Base-by-base conservation (phyloP, 2,329 filamentous ascomycete genomes). In the Cercospora nicotianae region DNA sequence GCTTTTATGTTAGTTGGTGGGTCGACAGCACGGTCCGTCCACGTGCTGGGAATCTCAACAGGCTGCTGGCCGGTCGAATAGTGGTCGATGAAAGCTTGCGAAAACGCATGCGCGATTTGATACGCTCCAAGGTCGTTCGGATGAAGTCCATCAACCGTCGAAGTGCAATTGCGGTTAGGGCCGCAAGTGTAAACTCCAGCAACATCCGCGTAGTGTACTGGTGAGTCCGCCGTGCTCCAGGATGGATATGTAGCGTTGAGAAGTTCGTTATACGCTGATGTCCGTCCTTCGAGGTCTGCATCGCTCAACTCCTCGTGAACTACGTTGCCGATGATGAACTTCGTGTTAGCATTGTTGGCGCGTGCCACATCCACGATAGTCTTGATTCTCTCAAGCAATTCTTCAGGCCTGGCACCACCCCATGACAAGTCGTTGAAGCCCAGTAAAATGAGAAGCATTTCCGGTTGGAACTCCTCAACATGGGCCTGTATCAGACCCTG, bases 61-160 rank as follows among this genome's bases (percentile, higher is more conserved):
- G 61, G 65, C 28, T 36, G 16, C 20, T 64, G 26, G 13, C 65
- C 65, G 3, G 64, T 53, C 3, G 65, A 58, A 55, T 64, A 67
- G 30, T 67, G 36, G 20, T 64, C 61, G 30, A 67, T 58, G n/a
- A 67, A 39, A 12, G 53, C 39, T 45, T 67, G 64, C 8, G 77
- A 75, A 71, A 83, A 83, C 9, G 80, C 81, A 53, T 76, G 71
- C 2, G 81, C 80, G 61, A 83, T 80, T 64, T 83, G 75, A 68
- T 75, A 81, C 60, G 83, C 81, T 16, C 81, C 81, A 1, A 78
- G 71, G 5, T 76, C 75, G 59, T 79, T 81, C 0, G 81, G 81
- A 64, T 84, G 81, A 8, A 83, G 70, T 9, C 81, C 81, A 71
- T 83, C 81, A 65, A 80, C 79, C 5, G 78, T 77, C 0, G 75